Percentiles rank a stretch among this genome's conserved stretches.
These are phyloP conservation scores for Nematocida sp. DNA, from an alignment of 371 early-diverging fungal genomes.

Conservation along the genomic window DNA sequence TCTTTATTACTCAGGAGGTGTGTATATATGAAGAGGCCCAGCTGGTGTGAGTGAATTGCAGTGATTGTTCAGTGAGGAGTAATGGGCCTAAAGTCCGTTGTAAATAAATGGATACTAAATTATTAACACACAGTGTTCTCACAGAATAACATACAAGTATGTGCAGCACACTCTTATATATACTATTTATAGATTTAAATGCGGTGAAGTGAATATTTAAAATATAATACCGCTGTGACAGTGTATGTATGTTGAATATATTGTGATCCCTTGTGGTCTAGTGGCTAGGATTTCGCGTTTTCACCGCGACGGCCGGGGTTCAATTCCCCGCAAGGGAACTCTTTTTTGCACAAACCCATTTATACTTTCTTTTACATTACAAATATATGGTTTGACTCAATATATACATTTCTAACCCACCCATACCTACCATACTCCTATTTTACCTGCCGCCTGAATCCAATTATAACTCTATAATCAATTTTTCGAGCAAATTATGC, in stretches of 20 bases:
- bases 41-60: neutral
- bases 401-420: no score
- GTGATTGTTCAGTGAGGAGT: neutral
- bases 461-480: no score
- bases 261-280: slow-evolving; percentile 37
- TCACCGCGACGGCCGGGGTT: slow-evolving; percentile 43
- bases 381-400: no score
- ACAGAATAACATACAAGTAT: no score
- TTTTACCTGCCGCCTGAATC: no score
- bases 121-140: neutral
- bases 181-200: no score
- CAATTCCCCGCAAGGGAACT: slow-evolving; percentile 35
- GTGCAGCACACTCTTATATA: no score
- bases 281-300: slow-evolving; percentile 41
- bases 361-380: no score
- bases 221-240: no score
- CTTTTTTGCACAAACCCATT: neutral
- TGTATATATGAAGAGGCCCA: slow-evolving; percentile 35
- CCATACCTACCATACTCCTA: no score
- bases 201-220: no score
- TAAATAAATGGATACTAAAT: neutral
- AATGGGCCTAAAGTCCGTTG: neutral
- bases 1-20: slow-evolving; percentile 51
- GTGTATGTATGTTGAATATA: neutral
- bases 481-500: no score